phyloP scores from a whole-genome alignment of 495 filamentous ascomycete genomes.

The Penicillium steckii region DNA sequence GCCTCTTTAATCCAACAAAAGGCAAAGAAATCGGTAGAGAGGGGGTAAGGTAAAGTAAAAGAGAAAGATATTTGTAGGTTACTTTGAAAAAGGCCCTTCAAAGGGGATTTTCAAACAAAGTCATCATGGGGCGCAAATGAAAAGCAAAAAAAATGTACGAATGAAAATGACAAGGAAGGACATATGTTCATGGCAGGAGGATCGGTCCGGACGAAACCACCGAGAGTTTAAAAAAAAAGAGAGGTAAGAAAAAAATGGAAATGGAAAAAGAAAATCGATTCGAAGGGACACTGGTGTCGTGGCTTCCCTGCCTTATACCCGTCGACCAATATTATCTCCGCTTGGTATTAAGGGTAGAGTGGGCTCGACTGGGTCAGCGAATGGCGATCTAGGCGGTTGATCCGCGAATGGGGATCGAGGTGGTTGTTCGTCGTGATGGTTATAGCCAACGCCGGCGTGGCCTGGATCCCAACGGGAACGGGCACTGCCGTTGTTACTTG shows the following conservation, averaged over 20 bases:
- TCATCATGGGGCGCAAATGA: background rate
- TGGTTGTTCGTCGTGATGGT: background rate
- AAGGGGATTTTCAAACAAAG: background rate
- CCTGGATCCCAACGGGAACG: background rate
- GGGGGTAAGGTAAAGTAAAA: too few relatives aligned
- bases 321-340: slow-evolving; percentile 5
- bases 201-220: background rate
- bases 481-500: slow-evolving; percentile 4
- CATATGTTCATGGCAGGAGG: slow-evolving; percentile 1
- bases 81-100: too few relatives aligned
- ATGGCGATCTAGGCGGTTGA: slow-evolving; percentile 6
- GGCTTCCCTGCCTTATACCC: too few relatives aligned
- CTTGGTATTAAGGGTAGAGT: slow-evolving; percentile 17
- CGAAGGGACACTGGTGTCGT: too few relatives aligned
- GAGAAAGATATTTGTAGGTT: too few relatives aligned
- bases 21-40: background rate
- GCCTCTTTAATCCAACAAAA: background rate
- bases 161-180: slow-evolving; percentile 3
- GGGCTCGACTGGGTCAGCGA: slow-evolving; percentile 10
- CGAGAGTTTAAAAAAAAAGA: background rate
- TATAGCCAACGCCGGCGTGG: background rate
- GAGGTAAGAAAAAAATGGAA: background rate
- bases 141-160: background rate
- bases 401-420: background rate
- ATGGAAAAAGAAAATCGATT: background rate